Conservation (phyloP, 768 basidiomycete species). For the Trichaptum fuscoviolaceum region DNA sequence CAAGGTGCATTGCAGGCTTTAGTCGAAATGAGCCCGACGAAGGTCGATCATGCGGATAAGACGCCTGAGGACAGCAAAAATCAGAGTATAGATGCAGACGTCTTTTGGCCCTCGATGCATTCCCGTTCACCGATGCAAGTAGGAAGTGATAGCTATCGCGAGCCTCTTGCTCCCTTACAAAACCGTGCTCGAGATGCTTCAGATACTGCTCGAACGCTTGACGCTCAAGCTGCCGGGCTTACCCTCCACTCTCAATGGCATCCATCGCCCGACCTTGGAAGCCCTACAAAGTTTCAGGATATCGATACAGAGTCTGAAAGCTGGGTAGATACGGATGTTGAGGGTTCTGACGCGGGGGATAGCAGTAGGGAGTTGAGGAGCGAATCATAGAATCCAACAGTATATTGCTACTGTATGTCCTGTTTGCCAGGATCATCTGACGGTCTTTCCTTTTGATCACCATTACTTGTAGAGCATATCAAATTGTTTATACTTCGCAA, state of each 20-base stretch:
- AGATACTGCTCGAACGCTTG: not conserved
- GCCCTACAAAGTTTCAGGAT: not conserved
- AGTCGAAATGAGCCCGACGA: not conserved
- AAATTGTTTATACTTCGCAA: not conserved
- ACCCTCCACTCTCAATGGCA: not conserved
- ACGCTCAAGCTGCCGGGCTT: not conserved
- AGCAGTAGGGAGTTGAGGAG: not conserved
- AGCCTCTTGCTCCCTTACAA: not conserved
- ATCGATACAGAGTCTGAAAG: conserved; percentile 21
- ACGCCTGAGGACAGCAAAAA: not conserved
- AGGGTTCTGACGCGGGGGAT: conserved; percentile 22
- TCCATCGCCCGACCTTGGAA: not conserved
- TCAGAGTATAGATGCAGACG: not conserved
- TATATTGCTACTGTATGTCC: not conserved
- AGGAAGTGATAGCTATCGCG: not conserved
- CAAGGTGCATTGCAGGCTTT: not conserved
- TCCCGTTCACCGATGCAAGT: not conserved
- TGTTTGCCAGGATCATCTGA: not conserved
- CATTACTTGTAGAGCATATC: not conserved
- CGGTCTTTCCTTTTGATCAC: not conserved
- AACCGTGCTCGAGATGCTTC: not conserved
- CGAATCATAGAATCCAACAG: not conserved
- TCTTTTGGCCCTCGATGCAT: conserved; percentile 2
- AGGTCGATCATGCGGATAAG: not conserved
- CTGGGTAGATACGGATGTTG: conserved; percentile 38